Evolutionary conservation across 1,284 basidiomycete species (phyloP).

Genomic region (Laetiporus sulphureus): DNA sequence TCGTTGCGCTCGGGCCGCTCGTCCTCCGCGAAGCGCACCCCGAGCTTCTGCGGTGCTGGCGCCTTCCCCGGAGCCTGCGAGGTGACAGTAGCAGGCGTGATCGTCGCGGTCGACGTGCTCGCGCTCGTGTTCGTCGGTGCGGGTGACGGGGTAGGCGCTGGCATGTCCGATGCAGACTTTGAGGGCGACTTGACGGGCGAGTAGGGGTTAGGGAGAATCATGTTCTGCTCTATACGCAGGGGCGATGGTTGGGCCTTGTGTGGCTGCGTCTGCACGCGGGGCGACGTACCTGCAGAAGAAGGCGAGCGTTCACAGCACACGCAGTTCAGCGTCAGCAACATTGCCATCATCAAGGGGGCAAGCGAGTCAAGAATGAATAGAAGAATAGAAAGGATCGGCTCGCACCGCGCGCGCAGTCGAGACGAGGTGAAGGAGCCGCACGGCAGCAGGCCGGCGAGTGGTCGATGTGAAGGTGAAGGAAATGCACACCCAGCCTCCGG

Average conservation of each 20-base stretch:
- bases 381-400: background rate
- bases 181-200: conserved; percentile 8
- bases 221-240: conserved; percentile 38
- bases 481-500: too few relatives aligned
- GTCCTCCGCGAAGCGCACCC: conserved; percentile 62
- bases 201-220: conserved; percentile 10
- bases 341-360: background rate
- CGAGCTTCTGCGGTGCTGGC: conserved; percentile 35
- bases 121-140: too few relatives aligned
- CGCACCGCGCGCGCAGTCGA: too few relatives aligned
- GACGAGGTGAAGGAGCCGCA: background rate
- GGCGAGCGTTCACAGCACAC: too few relatives aligned
- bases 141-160: conserved; percentile 1
- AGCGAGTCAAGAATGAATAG: background rate
- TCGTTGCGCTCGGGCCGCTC: conserved; percentile 50
- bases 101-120: conserved; percentile 4
- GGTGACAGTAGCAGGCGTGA: conserved; percentile 15
- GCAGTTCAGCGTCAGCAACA: too few relatives aligned
- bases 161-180: conserved; percentile 7
- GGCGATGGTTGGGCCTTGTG: conserved; percentile 47
- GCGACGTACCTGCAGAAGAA: background rate
- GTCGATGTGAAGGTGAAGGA: background rate
- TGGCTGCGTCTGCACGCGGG: conserved; percentile 16
- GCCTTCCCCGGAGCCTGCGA: conserved; percentile 10
- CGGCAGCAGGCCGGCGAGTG: background rate